Conservation (phyloP, 805 yeast species). For the Grigorovia yakushimaensis region DNA sequence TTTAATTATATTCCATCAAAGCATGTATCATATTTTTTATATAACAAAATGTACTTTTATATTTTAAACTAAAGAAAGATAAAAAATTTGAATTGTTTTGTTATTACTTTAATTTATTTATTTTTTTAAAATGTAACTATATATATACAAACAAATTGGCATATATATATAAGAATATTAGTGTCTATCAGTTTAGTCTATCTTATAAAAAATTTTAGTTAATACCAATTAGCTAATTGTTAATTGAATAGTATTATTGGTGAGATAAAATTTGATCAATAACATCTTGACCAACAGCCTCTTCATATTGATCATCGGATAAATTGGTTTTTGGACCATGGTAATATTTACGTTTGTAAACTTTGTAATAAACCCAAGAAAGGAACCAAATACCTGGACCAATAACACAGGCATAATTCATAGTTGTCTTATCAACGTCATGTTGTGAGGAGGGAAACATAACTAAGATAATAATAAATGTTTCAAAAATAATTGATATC, state of each 20-base stretch:
- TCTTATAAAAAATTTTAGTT: too few relatives aligned
- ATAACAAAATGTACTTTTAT: too few relatives aligned
- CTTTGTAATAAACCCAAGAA: conserved; percentile 41
- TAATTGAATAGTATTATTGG: neutral
- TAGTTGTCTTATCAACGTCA: conserved; percentile 31
- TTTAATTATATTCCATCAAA: neutral
- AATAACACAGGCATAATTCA: conserved; percentile 67
- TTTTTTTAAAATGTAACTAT: too few relatives aligned
- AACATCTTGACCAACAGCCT: conserved; percentile 22
- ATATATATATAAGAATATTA: too few relatives aligned
- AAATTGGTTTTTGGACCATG: conserved; percentile 42
- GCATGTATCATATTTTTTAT: too few relatives aligned
- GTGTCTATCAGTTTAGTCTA: neutral
- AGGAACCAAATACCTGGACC: conserved; percentile 53
- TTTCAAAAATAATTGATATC: conserved; percentile 40
- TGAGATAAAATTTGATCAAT: conserved; percentile 20
- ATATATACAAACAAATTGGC: too few relatives aligned
- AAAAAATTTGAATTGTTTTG: too few relatives aligned
- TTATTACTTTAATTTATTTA: too few relatives aligned
- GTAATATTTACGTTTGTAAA: conserved; percentile 44
- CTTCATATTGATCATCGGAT: conserved; percentile 21
- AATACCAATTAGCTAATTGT: too few relatives aligned
- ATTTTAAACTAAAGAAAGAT: too few relatives aligned
- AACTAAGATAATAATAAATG: conserved; percentile 43
- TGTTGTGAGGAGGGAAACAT: conserved; percentile 47